Conservation (phyloP, 345 rosid species). For the Corchorus olitorius region DNA sequence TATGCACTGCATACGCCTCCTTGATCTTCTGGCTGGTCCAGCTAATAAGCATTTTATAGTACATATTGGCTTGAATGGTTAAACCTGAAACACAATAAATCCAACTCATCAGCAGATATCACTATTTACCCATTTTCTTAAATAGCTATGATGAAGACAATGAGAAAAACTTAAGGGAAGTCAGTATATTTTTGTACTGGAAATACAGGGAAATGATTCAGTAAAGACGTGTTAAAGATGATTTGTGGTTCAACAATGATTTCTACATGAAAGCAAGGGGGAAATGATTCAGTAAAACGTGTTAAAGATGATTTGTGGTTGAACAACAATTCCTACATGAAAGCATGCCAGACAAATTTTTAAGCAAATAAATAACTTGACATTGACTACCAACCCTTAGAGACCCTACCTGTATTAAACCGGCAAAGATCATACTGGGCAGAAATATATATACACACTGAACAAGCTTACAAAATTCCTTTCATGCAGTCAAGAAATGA, state of each 20-base stretch:
- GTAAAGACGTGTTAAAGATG: not conserved
- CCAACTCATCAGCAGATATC: constrained; percentile 14
- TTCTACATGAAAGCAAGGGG: not conserved
- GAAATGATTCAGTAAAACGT: not conserved
- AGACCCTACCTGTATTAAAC: not conserved
- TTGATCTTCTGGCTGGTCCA: constrained; percentile 97
- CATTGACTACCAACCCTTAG: not conserved
- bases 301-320: not conserved
- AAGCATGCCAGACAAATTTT: not conserved
- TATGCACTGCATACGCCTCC: constrained; percentile 61
- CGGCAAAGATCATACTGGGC: not conserved
- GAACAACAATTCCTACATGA: not conserved
- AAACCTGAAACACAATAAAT: constrained; percentile 58
- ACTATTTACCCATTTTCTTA: not conserved
- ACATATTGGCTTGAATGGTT: constrained; percentile 97
- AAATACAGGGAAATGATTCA: not conserved
- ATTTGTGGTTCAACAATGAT: not conserved
- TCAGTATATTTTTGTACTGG: not conserved
- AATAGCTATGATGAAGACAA: not conserved
- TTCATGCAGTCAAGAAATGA: not conserved
- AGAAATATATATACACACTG: not conserved
- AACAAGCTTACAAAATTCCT: not conserved
- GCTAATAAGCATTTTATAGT: constrained; percentile 92
- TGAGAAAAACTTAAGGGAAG: not conserved
- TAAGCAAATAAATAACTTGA: not conserved